Percentiles rank a stretch among this genome's conserved stretches.
Conservation (phyloP, 192 early-diverging fungal species). For the Lobosporangium transversale region DNA sequence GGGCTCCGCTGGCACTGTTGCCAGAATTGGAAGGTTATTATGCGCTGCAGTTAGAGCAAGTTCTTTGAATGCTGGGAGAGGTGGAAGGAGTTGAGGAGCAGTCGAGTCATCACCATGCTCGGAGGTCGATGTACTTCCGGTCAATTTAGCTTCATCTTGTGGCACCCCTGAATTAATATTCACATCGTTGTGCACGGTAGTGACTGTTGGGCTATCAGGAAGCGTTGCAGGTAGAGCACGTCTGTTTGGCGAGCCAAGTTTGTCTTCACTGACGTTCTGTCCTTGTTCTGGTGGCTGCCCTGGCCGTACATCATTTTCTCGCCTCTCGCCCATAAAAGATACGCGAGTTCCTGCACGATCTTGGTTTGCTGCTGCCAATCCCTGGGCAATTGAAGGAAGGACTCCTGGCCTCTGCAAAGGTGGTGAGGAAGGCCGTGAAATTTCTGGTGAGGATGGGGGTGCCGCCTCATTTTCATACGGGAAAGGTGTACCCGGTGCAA, state of each 20-base stretch:
- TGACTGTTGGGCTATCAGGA: conserved; percentile 35
- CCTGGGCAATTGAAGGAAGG: conserved; percentile 32
- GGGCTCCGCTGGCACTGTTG: conserved; percentile 1
- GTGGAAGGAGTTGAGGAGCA: conserved; percentile 36
- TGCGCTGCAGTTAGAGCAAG: conserved; percentile 38
- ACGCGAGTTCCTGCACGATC: conserved; percentile 26
- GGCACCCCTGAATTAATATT: neutral
- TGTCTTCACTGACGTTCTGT: neutral
- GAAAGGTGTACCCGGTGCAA: conserved; percentile 36
- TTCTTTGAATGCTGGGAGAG: conserved; percentile 36
- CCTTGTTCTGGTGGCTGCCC: conserved; percentile 7
- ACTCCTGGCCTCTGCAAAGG: conserved; percentile 9
- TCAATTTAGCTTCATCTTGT: no score
- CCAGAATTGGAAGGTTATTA: conserved; percentile 23
- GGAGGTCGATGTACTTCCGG: neutral
- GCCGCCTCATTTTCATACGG: conserved; percentile 44
- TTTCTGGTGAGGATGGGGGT: conserved; percentile 42
- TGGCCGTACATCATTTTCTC: conserved; percentile 7
- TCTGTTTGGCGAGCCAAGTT: neutral
- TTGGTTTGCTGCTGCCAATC: conserved; percentile 19
- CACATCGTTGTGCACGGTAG: neutral
- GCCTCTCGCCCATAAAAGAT: conserved; percentile 16
- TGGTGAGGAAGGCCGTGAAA: conserved; percentile 33
- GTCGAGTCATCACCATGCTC: neutral
- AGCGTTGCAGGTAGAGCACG: conserved; percentile 5